Conservation (phyloP, 2,329 filamentous ascomycete genomes). For the Trichoderma citrinoviride region DNA sequence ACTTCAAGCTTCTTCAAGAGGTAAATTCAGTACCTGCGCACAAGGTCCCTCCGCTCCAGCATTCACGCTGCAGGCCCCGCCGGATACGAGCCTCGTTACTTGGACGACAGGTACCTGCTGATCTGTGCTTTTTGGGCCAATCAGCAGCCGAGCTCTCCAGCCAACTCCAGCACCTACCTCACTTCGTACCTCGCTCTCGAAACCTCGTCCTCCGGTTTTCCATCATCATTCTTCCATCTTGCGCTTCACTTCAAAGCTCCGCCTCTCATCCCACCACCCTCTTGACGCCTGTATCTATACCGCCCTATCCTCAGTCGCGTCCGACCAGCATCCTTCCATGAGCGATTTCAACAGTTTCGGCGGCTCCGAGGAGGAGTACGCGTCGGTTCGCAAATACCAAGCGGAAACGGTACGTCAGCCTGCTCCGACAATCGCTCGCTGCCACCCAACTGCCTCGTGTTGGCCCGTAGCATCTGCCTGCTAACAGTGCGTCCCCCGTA, state of each 20-base stretch:
- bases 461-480: background rate
- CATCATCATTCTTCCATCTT: slow-evolving; percentile 6
- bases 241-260: no score
- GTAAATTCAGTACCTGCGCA: slow-evolving; percentile 4
- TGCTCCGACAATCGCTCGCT: background rate
- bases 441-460: background rate
- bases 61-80: background rate
- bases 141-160: background rate
- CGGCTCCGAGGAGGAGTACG: slow-evolving; percentile 75
- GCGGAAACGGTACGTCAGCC: slow-evolving; percentile 63
- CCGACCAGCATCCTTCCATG: slow-evolving; percentile 47
- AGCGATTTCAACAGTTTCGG: slow-evolving; percentile 69
- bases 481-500: slow-evolving; percentile 26
- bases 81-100: slow-evolving; percentile 7
- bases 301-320: background rate
- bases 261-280: no score
- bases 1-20: no score
- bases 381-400: slow-evolving; percentile 76
- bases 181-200: background rate
- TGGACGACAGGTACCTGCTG: slow-evolving; percentile 14
- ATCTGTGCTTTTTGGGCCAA: background rate
- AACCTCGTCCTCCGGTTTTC: slow-evolving; percentile 6
- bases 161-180: slow-evolving; percentile 10
- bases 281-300: background rate
- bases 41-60: background rate